Conservation (phyloP, 1,284 basidiomycete genomes). For the Sphagnurus paluster region DNA sequence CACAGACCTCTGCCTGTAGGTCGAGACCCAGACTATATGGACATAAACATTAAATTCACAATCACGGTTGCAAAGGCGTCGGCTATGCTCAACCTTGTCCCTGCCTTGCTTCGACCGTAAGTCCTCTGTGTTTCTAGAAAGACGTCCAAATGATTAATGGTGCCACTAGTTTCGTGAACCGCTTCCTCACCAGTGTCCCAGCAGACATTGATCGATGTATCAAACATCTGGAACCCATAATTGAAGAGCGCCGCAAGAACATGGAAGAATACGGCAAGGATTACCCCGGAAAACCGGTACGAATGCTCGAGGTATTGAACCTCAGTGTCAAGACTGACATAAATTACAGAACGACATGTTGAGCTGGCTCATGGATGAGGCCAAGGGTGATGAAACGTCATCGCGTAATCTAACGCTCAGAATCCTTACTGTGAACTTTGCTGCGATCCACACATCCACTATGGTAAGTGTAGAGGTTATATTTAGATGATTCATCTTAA, state of each 20-base stretch:
- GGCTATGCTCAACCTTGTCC: slow-evolving; percentile 30
- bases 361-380: slow-evolving; percentile 30
- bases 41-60: slow-evolving; percentile 32
- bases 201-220: slow-evolving; percentile 28
- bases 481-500: background rate
- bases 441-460: slow-evolving; percentile 23
- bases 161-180: slow-evolving; percentile 5
- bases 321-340: background rate
- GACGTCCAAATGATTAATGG: slow-evolving; percentile 21
- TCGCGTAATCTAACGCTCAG: slow-evolving; percentile 21
- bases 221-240: slow-evolving; percentile 36
- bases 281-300: slow-evolving; percentile 31
- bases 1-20: slow-evolving; percentile 25
- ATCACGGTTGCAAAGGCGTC: slow-evolving; percentile 27
- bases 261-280: slow-evolving; percentile 35
- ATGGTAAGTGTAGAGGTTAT: slow-evolving; percentile 10
- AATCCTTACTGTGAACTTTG: slow-evolving; percentile 21
- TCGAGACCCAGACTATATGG: slow-evolving; percentile 33
- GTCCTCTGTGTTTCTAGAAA: slow-evolving; percentile 4
- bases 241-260: slow-evolving; percentile 40
- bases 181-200: background rate
- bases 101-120: slow-evolving; percentile 38
- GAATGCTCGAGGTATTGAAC: slow-evolving; percentile 4
- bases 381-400: slow-evolving; percentile 20
- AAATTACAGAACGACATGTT: slow-evolving; percentile 28